Evolutionary conservation across 768 basidiomycete species (phyloP).

Genomic region (Xerocomellus dryophilus): DNA sequence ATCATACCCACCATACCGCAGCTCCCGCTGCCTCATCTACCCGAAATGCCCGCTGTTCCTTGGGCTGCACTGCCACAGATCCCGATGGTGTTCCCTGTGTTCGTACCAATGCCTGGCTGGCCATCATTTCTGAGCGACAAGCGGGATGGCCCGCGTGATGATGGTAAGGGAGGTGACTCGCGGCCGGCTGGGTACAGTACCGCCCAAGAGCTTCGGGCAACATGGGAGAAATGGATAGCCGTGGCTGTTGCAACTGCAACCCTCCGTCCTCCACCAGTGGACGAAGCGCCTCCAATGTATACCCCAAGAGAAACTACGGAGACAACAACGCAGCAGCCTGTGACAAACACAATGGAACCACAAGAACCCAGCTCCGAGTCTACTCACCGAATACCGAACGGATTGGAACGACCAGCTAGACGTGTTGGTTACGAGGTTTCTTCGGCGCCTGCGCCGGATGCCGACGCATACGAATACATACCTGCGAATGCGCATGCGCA

Average conservation of each 20-base stretch:
- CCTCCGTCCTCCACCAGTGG: conserved; percentile 39
- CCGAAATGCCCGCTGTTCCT: conserved; percentile 61
- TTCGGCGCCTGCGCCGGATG: conserved; percentile 60
- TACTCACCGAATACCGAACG: conserved; percentile 23
- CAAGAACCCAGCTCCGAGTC: conserved; percentile 11
- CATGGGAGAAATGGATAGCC: conserved; percentile 77
- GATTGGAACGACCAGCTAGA: conserved; percentile 35
- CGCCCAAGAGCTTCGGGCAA: conserved; percentile 62
- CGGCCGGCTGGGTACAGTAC: conserved; percentile 41
- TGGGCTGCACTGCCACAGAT: conserved; percentile 65
- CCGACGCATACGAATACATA: conserved; percentile 65
- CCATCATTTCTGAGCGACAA: conserved; percentile 58
- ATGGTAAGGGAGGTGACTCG: conserved; percentile 34
- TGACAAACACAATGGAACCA: not conserved
- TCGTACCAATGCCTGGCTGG: conserved; percentile 66
- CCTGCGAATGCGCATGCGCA: conserved; percentile 45
- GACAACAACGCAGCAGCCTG: not conserved
- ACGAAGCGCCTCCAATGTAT: conserved; percentile 69
- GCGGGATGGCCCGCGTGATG: conserved; percentile 34
- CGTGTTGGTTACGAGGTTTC: conserved; percentile 47
- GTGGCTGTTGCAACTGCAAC: conserved; percentile 50
- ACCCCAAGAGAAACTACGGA: conserved; percentile 53
- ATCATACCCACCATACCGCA: conserved; percentile 54
- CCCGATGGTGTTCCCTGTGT: conserved; percentile 76
- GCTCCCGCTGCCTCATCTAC: conserved; percentile 53